Percentiles rank a stretch among this genome's conserved stretches.
Evolutionary conservation across 345 rosid species (phyloP).

Genomic region (Hevea brasiliensis): DNA sequence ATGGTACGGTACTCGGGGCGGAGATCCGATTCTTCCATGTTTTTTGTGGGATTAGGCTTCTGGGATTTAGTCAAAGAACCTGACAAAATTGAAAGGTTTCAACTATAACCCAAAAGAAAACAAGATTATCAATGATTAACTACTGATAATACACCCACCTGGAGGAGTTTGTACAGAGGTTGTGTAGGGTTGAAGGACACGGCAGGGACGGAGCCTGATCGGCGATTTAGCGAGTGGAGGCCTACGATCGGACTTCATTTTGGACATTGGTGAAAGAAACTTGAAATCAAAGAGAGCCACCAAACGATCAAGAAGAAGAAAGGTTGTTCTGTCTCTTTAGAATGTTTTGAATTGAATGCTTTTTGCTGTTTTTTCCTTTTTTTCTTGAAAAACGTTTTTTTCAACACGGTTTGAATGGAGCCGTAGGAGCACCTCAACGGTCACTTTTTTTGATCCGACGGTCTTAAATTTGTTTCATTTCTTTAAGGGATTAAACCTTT

Average conservation of each 20-base stretch:
- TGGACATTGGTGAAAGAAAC: constrained; percentile 40
- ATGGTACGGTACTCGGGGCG: constrained; percentile 59
- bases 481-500: too few species aligned
- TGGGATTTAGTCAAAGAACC: constrained; percentile 56
- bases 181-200: constrained; percentile 42
- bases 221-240: constrained; percentile 84
- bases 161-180: constrained; percentile 57
- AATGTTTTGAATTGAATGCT: background rate
- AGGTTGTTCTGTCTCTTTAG: background rate
- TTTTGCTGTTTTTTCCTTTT: too few species aligned
- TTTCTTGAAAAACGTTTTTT: background rate
- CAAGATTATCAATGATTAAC: background rate
- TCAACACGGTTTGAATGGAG: constrained; percentile 4
- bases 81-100: constrained; percentile 16
- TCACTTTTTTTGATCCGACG: constrained; percentile 12
- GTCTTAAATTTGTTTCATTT: background rate
- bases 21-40: constrained; percentile 39
- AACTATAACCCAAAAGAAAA: background rate
- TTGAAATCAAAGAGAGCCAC: background rate
- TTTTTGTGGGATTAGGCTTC: constrained; percentile 41
- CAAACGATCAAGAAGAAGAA: background rate
- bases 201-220: constrained; percentile 58
- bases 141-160: constrained; percentile 34
- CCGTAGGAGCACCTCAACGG: constrained; percentile 14
- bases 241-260: constrained; percentile 54